Conservation (phyloP, 257 asterid species). For the Solanum appendiculatum region DNA sequence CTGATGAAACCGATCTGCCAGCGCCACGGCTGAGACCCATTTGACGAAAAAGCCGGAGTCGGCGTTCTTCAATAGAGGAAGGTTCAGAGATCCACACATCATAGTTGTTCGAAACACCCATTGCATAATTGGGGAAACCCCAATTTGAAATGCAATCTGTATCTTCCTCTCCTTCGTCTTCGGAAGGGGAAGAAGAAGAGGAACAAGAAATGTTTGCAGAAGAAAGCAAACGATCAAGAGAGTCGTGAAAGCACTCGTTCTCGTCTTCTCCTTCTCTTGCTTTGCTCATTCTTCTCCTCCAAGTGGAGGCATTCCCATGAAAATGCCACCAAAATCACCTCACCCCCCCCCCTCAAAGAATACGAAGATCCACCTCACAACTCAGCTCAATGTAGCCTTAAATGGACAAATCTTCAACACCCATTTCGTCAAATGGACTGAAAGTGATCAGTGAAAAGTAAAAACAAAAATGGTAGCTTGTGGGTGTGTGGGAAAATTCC, state of each 20-base stretch:
- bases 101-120: conserved; percentile 39
- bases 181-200: background rate
- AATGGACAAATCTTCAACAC: background rate
- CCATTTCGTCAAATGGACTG: background rate
- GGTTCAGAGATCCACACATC: conserved; percentile 93
- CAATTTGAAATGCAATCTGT: background rate
- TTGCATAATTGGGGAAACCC: conserved; percentile 12
- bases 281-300: conserved; percentile 57
- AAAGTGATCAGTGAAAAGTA: background rate
- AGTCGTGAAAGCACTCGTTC: conserved; percentile 1
- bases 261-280: conserved; percentile 5
- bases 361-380: background rate
- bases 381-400: background rate
- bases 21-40: conserved; percentile 49
- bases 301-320: conserved; percentile 12
- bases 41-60: conserved; percentile 58
- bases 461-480: background rate
- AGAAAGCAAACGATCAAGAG: conserved; percentile 8
- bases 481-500: background rate
- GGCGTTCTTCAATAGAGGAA: conserved; percentile 80
- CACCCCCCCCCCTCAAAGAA: background rate
- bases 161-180: background rate
- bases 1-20: conserved; percentile 15
- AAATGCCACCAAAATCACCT: conserved; percentile 6
- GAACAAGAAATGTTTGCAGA: conserved; percentile 5